Evolutionary conservation across 805 yeast genomes (phyloP).

Genomic region (Clavispora vitiphila): DNA sequence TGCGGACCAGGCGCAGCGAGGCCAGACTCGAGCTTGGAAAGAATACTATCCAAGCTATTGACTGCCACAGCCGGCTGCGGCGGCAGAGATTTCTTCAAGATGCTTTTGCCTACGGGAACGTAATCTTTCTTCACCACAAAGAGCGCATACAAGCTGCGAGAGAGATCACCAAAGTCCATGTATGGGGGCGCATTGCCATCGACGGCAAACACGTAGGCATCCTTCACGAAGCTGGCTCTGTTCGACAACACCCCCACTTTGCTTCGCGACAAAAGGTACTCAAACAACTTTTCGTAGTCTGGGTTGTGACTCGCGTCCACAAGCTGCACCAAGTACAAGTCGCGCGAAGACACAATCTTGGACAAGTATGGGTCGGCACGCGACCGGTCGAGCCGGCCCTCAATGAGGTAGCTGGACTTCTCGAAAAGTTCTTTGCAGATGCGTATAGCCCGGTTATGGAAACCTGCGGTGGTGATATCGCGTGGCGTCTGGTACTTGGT

Average conservation of each 20-base stretch:
- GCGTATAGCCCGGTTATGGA: conserved; percentile 22
- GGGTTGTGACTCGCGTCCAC: conserved; percentile 13
- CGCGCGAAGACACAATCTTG: conserved; percentile 44
- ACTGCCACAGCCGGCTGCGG: conserved; percentile 3
- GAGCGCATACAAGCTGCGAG: conserved; percentile 19
- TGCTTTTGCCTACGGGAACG: conserved; percentile 21
- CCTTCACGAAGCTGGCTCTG: conserved; percentile 50
- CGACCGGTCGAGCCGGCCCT: conserved; percentile 55
- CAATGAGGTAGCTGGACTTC: conserved; percentile 37
- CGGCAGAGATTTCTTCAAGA: conserved; percentile 13
- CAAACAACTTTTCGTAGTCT: conserved; percentile 28
- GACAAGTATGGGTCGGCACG: conserved; percentile 55
- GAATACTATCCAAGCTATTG: conserved; percentile 20
- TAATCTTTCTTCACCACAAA: conserved; percentile 37
- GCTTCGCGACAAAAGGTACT: conserved; percentile 41
- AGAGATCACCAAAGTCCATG: neutral
- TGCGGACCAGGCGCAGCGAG: no score
- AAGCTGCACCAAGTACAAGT: conserved; percentile 49
- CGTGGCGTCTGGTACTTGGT: conserved; percentile 19
- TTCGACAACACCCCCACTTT: conserved; percentile 60
- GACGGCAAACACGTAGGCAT: conserved; percentile 53
- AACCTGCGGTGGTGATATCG: conserved; percentile 12
- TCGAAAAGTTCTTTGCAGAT: conserved; percentile 26
- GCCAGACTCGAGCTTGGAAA: conserved; percentile 19
- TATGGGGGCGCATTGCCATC: conserved; percentile 5